These are phyloP conservation scores for Fraxinus dipetala DNA, from an alignment of 305 asterid genomes.

Conservation along the genomic window DNA sequence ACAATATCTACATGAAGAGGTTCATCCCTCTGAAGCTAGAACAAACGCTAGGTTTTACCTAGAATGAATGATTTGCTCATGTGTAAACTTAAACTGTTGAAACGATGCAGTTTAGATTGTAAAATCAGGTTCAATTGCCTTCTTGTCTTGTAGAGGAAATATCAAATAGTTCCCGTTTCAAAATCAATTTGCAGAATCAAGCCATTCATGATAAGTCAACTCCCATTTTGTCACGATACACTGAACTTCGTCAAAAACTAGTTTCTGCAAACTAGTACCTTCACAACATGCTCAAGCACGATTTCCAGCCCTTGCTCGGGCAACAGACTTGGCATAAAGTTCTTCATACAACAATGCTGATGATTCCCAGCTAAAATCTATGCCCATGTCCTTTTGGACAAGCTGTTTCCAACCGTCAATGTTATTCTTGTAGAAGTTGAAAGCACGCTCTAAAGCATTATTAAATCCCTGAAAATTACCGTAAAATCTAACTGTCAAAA, in stretches of 20 bases:
- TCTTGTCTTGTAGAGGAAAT: constrained; percentile 3
- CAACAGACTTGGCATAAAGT: constrained; percentile 66
- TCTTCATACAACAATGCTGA: constrained; percentile 79
- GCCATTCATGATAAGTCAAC: not conserved
- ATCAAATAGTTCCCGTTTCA: constrained; percentile 16
- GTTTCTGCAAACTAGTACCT: constrained; percentile 9
- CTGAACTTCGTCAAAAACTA: not conserved
- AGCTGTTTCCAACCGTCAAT: constrained; percentile 66
- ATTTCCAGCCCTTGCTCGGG: constrained; percentile 56
- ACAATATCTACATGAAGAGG: constrained; percentile 18
- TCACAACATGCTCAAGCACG: constrained; percentile 27
- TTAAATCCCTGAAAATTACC: constrained; percentile 53
- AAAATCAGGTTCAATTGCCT: not conserved
- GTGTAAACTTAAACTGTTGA: constrained; percentile 21
- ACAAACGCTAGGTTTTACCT: constrained; percentile 8
- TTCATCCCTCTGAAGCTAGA: constrained; percentile 2
- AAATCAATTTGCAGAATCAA: constrained; percentile 17
- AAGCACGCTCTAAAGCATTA: constrained; percentile 74
- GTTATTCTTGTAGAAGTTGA: constrained; percentile 51
- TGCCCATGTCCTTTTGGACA: constrained; percentile 74
- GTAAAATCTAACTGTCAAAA: constrained; percentile 4
- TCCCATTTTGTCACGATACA: not conserved
- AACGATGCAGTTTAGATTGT: not conserved
- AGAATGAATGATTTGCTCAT: not conserved
- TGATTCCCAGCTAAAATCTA: constrained; percentile 92